Evolutionary conservation across 106 monocot genomes (phyloP).

Genomic region (Dendrobium nobile): DNA sequence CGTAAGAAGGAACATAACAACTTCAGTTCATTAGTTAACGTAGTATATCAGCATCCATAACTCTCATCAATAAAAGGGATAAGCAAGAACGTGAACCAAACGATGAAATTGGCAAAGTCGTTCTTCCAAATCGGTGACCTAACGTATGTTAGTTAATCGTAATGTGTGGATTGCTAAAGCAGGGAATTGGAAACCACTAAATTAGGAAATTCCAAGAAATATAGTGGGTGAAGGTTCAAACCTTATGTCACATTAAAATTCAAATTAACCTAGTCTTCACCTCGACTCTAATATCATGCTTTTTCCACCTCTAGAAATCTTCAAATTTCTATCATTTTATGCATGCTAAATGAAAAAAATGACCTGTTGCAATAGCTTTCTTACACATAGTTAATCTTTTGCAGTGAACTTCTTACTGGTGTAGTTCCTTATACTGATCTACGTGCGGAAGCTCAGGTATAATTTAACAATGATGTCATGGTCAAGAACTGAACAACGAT

Average conservation of each 20-base stretch:
- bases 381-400: constrained; percentile 9
- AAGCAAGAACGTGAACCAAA: no score
- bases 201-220: no score
- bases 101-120: no score
- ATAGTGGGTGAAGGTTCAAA: no score
- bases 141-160: no score
- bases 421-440: constrained; percentile 97
- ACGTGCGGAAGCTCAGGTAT: constrained; percentile 90
- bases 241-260: neutral
- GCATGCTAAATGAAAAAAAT: neutral
- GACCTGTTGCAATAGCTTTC: neutral
- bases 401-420: constrained; percentile 97
- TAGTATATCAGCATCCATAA: no score
- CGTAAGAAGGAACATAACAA: no score
- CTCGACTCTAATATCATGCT: neutral
- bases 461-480: neutral
- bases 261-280: neutral
- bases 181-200: no score
- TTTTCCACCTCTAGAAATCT: neutral
- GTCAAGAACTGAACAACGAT: neutral
- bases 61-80: no score
- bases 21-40: no score
- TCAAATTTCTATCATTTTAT: neutral
- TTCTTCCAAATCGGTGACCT: no score
- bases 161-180: no score